Evolutionary conservation across 495 filamentous ascomycete species (phyloP).

Genomic region (Lepidopterella palustris): DNA sequence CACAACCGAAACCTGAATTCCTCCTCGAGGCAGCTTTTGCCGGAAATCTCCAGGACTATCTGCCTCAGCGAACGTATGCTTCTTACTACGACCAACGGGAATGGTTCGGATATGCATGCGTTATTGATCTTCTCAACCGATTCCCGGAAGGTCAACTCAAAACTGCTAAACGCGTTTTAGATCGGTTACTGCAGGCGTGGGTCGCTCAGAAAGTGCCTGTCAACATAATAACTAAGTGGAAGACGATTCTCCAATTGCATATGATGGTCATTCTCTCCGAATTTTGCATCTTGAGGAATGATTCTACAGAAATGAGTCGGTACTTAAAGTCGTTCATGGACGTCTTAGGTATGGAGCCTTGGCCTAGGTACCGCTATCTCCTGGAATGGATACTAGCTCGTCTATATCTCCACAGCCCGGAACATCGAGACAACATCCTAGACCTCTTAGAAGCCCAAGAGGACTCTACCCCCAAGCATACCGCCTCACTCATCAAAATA

Average conservation of each 20-base stretch:
- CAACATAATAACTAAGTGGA: constrained; percentile 42
- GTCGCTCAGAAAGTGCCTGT: constrained; percentile 33
- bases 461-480: constrained; percentile 37
- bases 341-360: constrained; percentile 38
- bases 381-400: constrained; percentile 43
- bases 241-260: constrained; percentile 42
- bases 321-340: constrained; percentile 30
- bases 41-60: constrained; percentile 21
- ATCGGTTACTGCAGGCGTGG: constrained; percentile 38
- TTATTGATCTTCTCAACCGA: constrained; percentile 41
- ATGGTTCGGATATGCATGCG: constrained; percentile 37
- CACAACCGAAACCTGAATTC: constrained; percentile 35
- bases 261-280: constrained; percentile 37
- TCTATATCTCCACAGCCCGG: constrained; percentile 30
- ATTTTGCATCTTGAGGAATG: constrained; percentile 6
- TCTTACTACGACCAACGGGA: constrained; percentile 39
- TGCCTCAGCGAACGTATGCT: constrained; percentile 30
- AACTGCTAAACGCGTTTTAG: constrained; percentile 28
- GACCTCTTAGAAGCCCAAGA: constrained; percentile 21
- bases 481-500: constrained; percentile 40
- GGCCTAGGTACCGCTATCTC: constrained; percentile 42
- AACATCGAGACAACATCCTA: constrained; percentile 17
- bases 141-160: constrained; percentile 25
- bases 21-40: constrained; percentile 32
- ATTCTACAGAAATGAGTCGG: constrained; percentile 1